These are phyloP conservation scores for Sordariomycetes sp. DNA, from an alignment of 2,329 filamentous ascomycete genomes.

Conservation along the genomic window DNA sequence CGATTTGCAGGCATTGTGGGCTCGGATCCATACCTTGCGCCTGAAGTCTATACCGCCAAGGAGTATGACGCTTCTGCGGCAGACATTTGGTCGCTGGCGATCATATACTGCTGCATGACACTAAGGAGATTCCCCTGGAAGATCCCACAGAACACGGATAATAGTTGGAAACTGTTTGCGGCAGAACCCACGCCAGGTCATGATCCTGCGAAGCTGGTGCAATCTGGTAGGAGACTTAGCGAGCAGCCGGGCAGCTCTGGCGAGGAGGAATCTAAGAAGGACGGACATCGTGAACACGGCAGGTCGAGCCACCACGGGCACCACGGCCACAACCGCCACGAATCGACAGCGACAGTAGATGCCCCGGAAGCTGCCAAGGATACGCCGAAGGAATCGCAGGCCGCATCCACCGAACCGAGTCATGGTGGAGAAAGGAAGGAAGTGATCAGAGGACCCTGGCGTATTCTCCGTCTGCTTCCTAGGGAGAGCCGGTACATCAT, in stretches of 20 bases:
- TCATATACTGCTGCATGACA: constrained; percentile 99
- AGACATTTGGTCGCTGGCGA: constrained; percentile 96
- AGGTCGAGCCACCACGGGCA: neutral
- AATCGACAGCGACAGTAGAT: neutral
- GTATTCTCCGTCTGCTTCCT: constrained; percentile 77
- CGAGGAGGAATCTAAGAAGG: neutral
- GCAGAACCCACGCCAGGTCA: constrained; percentile 72
- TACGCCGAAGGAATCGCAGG: neutral
- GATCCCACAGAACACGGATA: constrained; percentile 81
- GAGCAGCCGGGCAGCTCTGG: neutral
- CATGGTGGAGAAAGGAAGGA: constrained; percentile 51
- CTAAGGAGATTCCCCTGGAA: constrained; percentile 95
- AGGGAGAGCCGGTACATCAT: constrained; percentile 86
- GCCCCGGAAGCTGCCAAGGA: neutral
- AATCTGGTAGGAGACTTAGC: constrained; percentile 15
- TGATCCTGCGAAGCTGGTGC: constrained; percentile 43
- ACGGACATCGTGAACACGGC: neutral
- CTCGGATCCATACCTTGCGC: constrained; percentile 90
- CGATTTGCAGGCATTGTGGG: constrained; percentile 50
- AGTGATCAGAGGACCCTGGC: constrained; percentile 86
- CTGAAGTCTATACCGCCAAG: constrained; percentile 88
- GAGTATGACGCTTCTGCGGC: constrained; percentile 91
- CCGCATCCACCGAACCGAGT: neutral
- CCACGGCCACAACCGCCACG: neutral
- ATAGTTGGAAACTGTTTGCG: constrained; percentile 89